These are phyloP conservation scores for Colletotrichum sp. DNA, from an alignment of 2,329 filamentous ascomycete genomes.

Conservation along the genomic window DNA sequence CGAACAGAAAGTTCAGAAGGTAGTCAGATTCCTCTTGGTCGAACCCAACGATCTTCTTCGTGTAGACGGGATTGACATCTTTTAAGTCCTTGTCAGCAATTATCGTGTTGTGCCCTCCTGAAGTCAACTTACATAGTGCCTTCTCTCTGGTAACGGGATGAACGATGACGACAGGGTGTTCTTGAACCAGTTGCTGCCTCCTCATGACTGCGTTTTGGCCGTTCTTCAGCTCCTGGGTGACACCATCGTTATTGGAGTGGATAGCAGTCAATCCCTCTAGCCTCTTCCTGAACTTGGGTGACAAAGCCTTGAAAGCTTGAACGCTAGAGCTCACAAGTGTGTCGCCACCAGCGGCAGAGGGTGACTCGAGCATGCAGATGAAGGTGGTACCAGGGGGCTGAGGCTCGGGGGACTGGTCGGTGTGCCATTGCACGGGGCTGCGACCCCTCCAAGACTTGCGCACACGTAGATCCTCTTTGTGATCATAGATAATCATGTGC, in stretches of 20 bases:
- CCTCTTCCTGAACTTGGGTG: constrained; percentile 67
- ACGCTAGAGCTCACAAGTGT: constrained; percentile 27
- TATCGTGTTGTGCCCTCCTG: not conserved
- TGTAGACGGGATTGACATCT: constrained; percentile 68
- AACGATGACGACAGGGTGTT: not conserved
- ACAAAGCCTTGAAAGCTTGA: constrained; percentile 53
- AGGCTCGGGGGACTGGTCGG: constrained; percentile 26
- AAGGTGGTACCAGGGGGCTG: constrained; percentile 29
- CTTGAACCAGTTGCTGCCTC: not conserved
- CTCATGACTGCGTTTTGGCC: constrained; percentile 50
- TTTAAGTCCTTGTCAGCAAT: constrained; percentile 47
- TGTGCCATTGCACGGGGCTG: constrained; percentile 28
- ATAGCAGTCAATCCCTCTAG: constrained; percentile 70
- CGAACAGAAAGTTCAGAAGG: constrained; percentile 70
- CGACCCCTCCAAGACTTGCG: constrained; percentile 25
- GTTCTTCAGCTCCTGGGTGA: constrained; percentile 23
- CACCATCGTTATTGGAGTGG: constrained; percentile 66
- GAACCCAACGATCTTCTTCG: constrained; percentile 67
- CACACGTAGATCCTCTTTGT: constrained; percentile 25
- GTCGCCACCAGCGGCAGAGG: constrained; percentile 24
- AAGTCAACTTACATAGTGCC: not conserved
- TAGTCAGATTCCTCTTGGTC: constrained; percentile 73
- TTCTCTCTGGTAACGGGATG: not conserved
- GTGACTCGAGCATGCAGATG: constrained; percentile 29
- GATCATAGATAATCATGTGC: constrained; percentile 28